Evolutionary conservation across 768 basidiomycete species (phyloP).

Genomic region (Russula earlei): DNA sequence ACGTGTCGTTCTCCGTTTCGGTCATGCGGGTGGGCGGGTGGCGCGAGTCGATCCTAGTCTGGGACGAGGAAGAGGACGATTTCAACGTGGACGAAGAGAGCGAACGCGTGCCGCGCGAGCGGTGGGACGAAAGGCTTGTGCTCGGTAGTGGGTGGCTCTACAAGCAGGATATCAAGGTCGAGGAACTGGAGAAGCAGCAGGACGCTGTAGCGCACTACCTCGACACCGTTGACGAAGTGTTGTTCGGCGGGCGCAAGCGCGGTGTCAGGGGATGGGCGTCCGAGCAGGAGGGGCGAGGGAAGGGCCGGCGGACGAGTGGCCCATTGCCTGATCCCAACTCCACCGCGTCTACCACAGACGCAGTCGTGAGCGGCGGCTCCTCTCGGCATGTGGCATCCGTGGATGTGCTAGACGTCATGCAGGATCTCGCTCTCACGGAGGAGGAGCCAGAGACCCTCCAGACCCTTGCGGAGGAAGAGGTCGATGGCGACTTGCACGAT

Average conservation of each 20-base stretch:
- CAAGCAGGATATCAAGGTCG: slow-evolving; percentile 48
- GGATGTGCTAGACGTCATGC: slow-evolving; percentile 47
- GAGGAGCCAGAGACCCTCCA: slow-evolving; percentile 54
- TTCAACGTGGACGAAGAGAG: slow-evolving; percentile 38
- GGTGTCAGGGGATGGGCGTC: slow-evolving; percentile 41
- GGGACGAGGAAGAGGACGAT: slow-evolving; percentile 59
- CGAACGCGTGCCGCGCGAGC: slow-evolving; percentile 44
- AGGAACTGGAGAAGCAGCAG: slow-evolving; percentile 48
- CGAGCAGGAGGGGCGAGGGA: slow-evolving; percentile 36
- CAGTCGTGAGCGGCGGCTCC: slow-evolving; percentile 11
- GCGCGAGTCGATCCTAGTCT: slow-evolving; percentile 59
- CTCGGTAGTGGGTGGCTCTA: slow-evolving; percentile 81
- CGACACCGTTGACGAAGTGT: slow-evolving; percentile 68
- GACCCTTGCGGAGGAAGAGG: slow-evolving; percentile 39
- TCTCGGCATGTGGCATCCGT: slow-evolving; percentile 50
- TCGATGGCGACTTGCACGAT: slow-evolving; percentile 12
- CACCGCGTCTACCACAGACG: slow-evolving; percentile 11
- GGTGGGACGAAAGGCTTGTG: slow-evolving; percentile 76
- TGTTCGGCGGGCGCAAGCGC: slow-evolving; percentile 55
- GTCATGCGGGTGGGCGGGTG: slow-evolving; percentile 61
- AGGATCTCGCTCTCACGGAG: slow-evolving; percentile 34
- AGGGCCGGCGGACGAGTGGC: slow-evolving; percentile 41
- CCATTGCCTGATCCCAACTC: slow-evolving; percentile 27
- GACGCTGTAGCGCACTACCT: slow-evolving; percentile 51
- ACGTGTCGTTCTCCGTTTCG: slow-evolving; percentile 58